These are phyloP conservation scores for Wickerhamomyces queroliae DNA, from an alignment of 805 yeast species.

Conservation along the genomic window DNA sequence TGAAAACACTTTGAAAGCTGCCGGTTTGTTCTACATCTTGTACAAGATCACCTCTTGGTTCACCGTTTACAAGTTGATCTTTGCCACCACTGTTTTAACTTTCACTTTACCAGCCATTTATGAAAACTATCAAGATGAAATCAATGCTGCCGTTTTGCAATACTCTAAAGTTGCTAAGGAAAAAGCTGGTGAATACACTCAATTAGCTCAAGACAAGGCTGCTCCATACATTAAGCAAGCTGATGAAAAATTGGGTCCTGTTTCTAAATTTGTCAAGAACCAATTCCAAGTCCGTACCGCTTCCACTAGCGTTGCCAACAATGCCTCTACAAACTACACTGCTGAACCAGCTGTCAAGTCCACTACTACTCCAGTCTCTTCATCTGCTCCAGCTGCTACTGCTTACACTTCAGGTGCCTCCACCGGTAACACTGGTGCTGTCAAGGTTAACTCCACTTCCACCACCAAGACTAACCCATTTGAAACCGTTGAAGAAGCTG, in stretches of 20 bases:
- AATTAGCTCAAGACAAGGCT: conserved; percentile 48
- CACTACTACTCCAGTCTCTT: conserved; percentile 7
- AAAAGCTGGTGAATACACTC: conserved; percentile 39
- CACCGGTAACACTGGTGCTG: conserved; percentile 6
- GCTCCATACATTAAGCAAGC: conserved; percentile 55
- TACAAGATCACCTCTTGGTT: conserved; percentile 73
- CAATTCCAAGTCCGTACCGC: conserved; percentile 60
- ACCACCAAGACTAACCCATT: conserved; percentile 22
- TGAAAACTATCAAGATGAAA: conserved; percentile 67
- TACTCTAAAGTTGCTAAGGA: conserved; percentile 41
- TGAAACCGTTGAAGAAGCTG: conserved; percentile 11
- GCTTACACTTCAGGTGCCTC: conserved; percentile 19
- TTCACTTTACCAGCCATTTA: conserved; percentile 78
- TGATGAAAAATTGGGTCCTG: conserved; percentile 60
- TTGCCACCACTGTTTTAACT: conserved; percentile 49
- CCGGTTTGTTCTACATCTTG: conserved; percentile 55
- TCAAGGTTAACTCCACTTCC: not conserved
- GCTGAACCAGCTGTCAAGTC: too few relatives aligned
- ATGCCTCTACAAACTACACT: too few relatives aligned
- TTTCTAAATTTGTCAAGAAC: conserved; percentile 51
- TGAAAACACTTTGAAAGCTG: conserved; percentile 68
- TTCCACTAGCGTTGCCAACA: conserved; percentile 50
- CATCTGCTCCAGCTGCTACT: conserved; percentile 59
- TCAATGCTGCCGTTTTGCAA: conserved; percentile 56
- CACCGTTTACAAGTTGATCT: conserved; percentile 62